Evolutionary conservation across 2,329 filamentous ascomycete genomes (phyloP).

Genomic region (Colletotrichum cereale): DNA sequence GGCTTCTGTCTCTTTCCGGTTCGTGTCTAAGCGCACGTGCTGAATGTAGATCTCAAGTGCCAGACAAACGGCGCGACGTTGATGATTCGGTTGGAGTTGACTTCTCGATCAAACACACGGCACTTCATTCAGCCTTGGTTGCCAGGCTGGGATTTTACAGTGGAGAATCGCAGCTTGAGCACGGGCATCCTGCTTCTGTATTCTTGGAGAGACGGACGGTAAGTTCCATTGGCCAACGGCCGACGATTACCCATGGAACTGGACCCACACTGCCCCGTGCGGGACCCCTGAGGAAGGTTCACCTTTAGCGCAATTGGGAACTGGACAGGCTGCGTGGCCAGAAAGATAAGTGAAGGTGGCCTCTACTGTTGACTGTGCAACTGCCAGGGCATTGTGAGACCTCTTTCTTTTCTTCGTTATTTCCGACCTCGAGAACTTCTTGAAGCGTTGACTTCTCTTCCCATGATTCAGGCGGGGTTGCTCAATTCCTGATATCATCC

Average conservation of each 20-base stretch:
- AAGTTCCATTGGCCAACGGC: slow-evolving; percentile 36
- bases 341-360: slow-evolving; percentile 52
- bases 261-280: slow-evolving; percentile 24
- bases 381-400: slow-evolving; percentile 3
- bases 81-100: slow-evolving; percentile 6
- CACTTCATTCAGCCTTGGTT: slow-evolving; percentile 31
- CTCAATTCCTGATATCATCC: slow-evolving; percentile 31
- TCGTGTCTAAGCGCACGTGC: background rate
- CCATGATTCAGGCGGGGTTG: slow-evolving; percentile 35
- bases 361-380: slow-evolving; percentile 44
- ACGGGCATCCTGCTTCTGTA: slow-evolving; percentile 26
- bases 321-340: slow-evolving; percentile 38
- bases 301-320: slow-evolving; percentile 29
- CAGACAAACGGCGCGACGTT: background rate
- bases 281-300: slow-evolving; percentile 36
- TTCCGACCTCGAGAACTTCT: slow-evolving; percentile 1
- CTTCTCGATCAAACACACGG: slow-evolving; percentile 2
- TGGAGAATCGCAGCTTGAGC: slow-evolving; percentile 35
- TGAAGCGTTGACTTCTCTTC: slow-evolving; percentile 20
- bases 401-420: background rate
- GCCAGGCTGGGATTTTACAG: slow-evolving; percentile 39
- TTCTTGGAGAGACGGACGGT: slow-evolving; percentile 7
- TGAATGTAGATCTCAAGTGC: background rate
- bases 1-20: background rate
- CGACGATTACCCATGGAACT: slow-evolving; percentile 29